Percentiles rank a stretch among this genome's conserved stretches.
Evolutionary conservation across 441 rosid species (phyloP).

Genomic region (Metrosideros polymorpha): DNA sequence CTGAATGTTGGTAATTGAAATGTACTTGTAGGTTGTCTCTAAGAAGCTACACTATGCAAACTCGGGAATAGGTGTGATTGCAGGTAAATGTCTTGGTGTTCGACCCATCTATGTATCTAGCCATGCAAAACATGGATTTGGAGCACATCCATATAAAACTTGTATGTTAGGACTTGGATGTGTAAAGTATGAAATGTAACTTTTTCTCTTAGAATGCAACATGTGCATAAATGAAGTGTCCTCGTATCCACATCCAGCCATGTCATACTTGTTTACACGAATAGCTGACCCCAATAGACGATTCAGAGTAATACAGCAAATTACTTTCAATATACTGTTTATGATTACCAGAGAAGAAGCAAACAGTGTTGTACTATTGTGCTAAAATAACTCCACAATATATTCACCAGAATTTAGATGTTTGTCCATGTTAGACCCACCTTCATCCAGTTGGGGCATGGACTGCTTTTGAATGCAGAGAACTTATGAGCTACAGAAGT

Average conservation of each 20-base stretch:
- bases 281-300: accelerated
- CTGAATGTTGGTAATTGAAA: not conserved
- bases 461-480: not conserved
- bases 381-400: not conserved
- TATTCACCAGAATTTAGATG: not conserved
- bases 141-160: not conserved
- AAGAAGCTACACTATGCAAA: not conserved
- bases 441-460: not conserved
- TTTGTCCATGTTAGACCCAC: not conserved
- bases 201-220: not conserved
- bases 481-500: not conserved
- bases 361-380: not conserved
- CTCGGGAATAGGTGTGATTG: not conserved
- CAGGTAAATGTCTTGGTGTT: not conserved
- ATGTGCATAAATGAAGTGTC: not conserved
- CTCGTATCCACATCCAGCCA: not conserved
- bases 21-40: not conserved
- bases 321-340: not conserved
- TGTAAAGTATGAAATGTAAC: not conserved
- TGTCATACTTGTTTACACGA: not conserved
- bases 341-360: not conserved
- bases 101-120: not conserved
- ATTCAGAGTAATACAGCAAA: not conserved
- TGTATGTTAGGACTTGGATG: not conserved
- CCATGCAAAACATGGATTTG: not conserved